Evolutionary conservation across 2,329 filamentous ascomycete species (phyloP), one percentile per base, ranked within the genome.

Genomic region (Penicillium sp.): DNA sequence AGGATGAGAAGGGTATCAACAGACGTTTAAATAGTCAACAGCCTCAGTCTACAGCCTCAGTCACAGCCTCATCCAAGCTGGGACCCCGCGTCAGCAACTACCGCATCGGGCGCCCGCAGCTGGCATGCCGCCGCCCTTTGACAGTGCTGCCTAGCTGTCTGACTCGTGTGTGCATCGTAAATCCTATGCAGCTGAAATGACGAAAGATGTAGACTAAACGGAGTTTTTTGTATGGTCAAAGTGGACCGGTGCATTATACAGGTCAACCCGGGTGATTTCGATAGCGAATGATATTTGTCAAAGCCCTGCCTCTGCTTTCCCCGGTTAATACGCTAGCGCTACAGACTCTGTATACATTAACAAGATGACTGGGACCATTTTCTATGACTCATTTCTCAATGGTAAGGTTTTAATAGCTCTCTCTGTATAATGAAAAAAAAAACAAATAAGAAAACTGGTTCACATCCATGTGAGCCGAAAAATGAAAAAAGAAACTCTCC

Each of bases 401-500:
- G 11, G 5, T 14, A 16, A 14, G 13, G 68, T 22, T 22, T 22
- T 1, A 22, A 22, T 22, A 22, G 19, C 19, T 22, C 19, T 19
- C 19, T 19, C 19, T 22, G 19, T 22, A 69, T 69, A 70, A 69
- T 67, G 66, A 71, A 64, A 73, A 70, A 70, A 69, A 37, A 70
- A 74, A 70, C 68, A 42, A 42, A 22, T 42, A 5, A 43, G 16
- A 22, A 42, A n/a, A 16, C 1, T n/a, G 8, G 13, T 22, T 43
- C 40, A 11, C 10, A 13, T 8, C 3, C 22, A 8, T 40, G 16
- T n/a, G 16, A 40, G 37, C 7, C 28, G 5, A 69, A 69, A 71
- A 70, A 69, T 67, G 66, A 71, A 64, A 73, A 70, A 70, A 69
- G 40, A 70, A 74, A 70, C 69, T 69, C 69, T 72, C 73, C 71